Percentiles rank a stretch among this genome's conserved stretches.
phyloP scores from a whole-genome alignment of 2,329 filamentous ascomycete species.

The Mycogone perniciosa region DNA sequence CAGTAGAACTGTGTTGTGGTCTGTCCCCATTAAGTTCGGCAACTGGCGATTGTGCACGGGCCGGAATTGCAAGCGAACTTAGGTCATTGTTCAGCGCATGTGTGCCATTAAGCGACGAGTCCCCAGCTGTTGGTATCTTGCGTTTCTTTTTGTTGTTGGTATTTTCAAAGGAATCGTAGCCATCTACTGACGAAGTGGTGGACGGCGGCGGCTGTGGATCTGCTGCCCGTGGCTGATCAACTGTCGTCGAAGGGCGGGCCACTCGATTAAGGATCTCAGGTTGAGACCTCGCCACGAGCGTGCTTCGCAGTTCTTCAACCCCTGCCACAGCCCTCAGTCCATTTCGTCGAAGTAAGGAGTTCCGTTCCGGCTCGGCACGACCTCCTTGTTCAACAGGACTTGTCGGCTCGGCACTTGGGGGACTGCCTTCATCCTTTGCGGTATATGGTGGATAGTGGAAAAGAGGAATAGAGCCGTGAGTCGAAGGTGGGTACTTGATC shows the following conservation, averaged over 20 bases:
- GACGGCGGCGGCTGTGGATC: slow-evolving; percentile 57
- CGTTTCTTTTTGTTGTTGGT: slow-evolving; percentile 99
- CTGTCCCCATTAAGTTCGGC: slow-evolving; percentile 28
- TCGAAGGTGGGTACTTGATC: slow-evolving; percentile 74
- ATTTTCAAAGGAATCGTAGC: slow-evolving; percentile 96
- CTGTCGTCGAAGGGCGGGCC: slow-evolving; percentile 37
- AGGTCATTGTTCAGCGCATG: slow-evolving; percentile 35
- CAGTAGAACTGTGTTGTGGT: slow-evolving; percentile 16
- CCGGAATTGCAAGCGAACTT: slow-evolving; percentile 30
- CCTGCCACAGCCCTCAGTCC: slow-evolving; percentile 49
- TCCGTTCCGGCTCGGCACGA: slow-evolving; percentile 19
- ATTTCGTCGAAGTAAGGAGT: slow-evolving; percentile 23
- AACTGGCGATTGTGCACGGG: slow-evolving; percentile 17
- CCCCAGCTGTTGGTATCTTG: slow-evolving; percentile 88
- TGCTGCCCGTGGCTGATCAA: slow-evolving; percentile 38
- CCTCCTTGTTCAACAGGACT: slow-evolving; percentile 19
- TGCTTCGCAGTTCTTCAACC: slow-evolving; percentile 48
- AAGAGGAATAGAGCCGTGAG: slow-evolving; percentile 63
- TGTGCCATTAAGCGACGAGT: slow-evolving; percentile 44
- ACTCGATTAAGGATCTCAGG: slow-evolving; percentile 40
- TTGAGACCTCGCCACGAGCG: slow-evolving; percentile 39
- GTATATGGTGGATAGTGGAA: slow-evolving; percentile 58
- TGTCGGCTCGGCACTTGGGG: slow-evolving; percentile 16
- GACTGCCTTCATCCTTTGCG: slow-evolving; percentile 40
- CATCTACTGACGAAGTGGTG: slow-evolving; percentile 67